phyloP scores from a whole-genome alignment of 371 early-diverging fungal genomes.

The Synchytrium microbalum region DNA sequence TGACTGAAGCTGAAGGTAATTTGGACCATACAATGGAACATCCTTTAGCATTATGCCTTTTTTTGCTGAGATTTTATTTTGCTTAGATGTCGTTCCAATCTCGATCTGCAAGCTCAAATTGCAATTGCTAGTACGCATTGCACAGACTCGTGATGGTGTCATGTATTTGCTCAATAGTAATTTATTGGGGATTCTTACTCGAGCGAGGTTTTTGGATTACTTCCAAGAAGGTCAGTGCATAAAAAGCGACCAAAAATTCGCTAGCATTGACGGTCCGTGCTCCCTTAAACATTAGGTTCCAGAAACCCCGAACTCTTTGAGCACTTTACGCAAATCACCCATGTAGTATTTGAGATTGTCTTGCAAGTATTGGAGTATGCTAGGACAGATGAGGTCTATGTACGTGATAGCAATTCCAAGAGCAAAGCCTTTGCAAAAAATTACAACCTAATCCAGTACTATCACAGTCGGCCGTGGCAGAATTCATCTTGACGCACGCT shows the following conservation, averaged over 20 bases:
- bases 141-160: slow-evolving; percentile 62
- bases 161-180: not conserved
- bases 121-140: slow-evolving; percentile 68
- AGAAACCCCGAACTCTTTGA: not conserved
- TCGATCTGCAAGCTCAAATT: slow-evolving; percentile 73
- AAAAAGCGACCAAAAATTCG: not conserved
- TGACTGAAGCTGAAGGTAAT: not conserved
- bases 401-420: not conserved
- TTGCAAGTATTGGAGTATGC: not conserved
- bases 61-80: not conserved
- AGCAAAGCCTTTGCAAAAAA: not conserved
- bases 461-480: not conserved
- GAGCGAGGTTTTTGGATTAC: not conserved
- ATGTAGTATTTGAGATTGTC: not conserved
- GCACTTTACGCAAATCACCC: not conserved
- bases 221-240: not conserved
- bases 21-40: too few relatives aligned
- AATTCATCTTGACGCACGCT: not conserved
- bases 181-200: not conserved
- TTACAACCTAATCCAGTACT: not conserved
- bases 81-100: slow-evolving; percentile 26
- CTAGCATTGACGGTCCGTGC: not conserved
- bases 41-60: too few relatives aligned
- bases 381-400: not conserved
- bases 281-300: not conserved